Percentiles rank a stretch among this genome's conserved stretches.
These are phyloP conservation scores for Pilobolus umbonatus DNA, from an alignment of 192 early-diverging fungal genomes.

Conservation along the genomic window DNA sequence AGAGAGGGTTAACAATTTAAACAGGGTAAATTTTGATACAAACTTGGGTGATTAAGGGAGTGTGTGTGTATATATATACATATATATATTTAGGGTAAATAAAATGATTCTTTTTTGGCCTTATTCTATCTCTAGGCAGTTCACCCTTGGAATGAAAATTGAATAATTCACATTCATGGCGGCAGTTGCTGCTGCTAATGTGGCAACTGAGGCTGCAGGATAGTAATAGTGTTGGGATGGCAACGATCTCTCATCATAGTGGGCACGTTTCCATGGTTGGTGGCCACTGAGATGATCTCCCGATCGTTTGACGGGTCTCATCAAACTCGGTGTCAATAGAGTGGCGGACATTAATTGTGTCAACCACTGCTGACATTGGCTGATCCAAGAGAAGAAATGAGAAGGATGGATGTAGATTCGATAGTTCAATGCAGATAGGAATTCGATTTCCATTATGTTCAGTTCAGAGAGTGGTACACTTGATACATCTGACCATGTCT, in stretches of 20 bases:
- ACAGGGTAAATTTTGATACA: too few relatives aligned
- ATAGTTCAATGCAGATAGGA: conserved; percentile 70
- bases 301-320: background rate
- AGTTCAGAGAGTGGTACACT: conserved; percentile 74
- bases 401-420: conserved; percentile 60
- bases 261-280: background rate
- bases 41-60: too few relatives aligned
- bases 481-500: conserved; percentile 82
- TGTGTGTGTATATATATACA: too few relatives aligned
- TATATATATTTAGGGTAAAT: too few relatives aligned
- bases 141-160: conserved; percentile 16
- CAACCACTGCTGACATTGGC: conserved; percentile 28
- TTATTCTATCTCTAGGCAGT: conserved; percentile 6
- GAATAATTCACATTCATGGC: conserved; percentile 14
- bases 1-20: too few relatives aligned
- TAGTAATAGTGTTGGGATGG: background rate
- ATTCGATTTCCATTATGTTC: conserved; percentile 86
- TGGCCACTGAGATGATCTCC: background rate
- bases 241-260: background rate
- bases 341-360: background rate
- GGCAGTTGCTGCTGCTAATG: background rate
- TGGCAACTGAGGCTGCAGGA: background rate
- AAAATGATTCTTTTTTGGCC: too few relatives aligned
- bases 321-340: background rate
- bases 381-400: conserved; percentile 69